Conservation (phyloP, 2,329 filamentous ascomycete species). For the Epichloe sylvatica region DNA sequence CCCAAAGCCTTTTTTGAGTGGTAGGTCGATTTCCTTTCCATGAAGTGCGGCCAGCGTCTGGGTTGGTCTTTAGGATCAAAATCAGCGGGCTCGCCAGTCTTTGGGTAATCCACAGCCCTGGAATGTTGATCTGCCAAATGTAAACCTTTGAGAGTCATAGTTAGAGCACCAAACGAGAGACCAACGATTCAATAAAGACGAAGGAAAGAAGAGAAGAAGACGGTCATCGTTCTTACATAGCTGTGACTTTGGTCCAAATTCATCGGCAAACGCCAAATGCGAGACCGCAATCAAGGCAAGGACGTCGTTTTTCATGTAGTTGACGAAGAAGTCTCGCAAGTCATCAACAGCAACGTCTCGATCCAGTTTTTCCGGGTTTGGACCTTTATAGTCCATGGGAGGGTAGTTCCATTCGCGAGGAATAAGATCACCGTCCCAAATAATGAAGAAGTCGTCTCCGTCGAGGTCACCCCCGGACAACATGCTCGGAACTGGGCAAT, state of each 20-base stretch:
- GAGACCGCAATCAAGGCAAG: slow-evolving; percentile 67
- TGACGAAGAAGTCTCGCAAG: slow-evolving; percentile 73
- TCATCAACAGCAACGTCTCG: slow-evolving; percentile 57
- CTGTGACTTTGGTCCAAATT: slow-evolving; percentile 48
- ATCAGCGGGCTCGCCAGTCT: slow-evolving; percentile 66
- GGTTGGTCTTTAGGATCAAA: slow-evolving; percentile 51
- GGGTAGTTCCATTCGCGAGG: slow-evolving; percentile 54
- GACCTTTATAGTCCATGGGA: slow-evolving; percentile 63
- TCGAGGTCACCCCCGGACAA: slow-evolving; percentile 96
- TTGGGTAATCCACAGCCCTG: slow-evolving; percentile 84
- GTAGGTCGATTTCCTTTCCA: slow-evolving; percentile 58
- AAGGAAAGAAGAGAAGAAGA: too few relatives aligned
- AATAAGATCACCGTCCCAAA: slow-evolving; percentile 71
- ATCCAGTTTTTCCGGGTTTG: slow-evolving; percentile 40
- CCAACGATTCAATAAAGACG: not conserved
- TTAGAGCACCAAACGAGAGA: not conserved
- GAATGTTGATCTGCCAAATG: slow-evolving; percentile 72
- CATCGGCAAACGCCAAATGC: slow-evolving; percentile 68
- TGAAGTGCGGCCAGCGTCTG: slow-evolving; percentile 67
- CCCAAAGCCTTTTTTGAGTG: slow-evolving; percentile 61
- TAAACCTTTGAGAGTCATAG: slow-evolving; percentile 32
- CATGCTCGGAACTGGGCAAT: slow-evolving; percentile 81
- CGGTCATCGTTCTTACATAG: slow-evolving; percentile 40
- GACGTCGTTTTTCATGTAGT: slow-evolving; percentile 82
- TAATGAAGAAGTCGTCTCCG: slow-evolving; percentile 87